A percentile compares a stretch with the other conserved stretches of the same genome.
Conservation (phyloP, 176 grass and related monocot species). For the Avena atlantica region DNA sequence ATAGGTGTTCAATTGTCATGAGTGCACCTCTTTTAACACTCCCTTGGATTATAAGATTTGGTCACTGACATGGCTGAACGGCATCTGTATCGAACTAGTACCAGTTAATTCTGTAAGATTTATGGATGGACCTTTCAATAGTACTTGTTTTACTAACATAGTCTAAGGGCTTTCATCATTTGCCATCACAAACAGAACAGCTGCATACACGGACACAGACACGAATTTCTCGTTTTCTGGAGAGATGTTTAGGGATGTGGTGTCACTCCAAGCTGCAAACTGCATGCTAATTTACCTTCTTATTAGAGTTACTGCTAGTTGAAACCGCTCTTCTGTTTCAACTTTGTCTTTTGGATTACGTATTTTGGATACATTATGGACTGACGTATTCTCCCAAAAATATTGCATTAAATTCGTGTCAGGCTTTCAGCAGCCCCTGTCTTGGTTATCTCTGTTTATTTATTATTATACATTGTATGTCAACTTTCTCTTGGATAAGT, state of each 20-base stretch:
- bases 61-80: not conserved
- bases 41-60: not conserved
- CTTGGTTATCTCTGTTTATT: not conserved
- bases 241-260: not conserved
- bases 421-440: not conserved
- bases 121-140: not conserved
- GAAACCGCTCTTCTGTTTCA: not conserved
- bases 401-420: not conserved
- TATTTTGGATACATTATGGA: not conserved
- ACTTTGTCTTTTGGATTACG: not conserved
- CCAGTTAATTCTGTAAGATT: not conserved
- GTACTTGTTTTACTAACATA: not conserved
- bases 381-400: not conserved
- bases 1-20: no score
- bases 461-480: not conserved
- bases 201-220: not conserved
- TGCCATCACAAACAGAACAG: not conserved
- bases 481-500: not conserved
- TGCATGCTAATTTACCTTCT: not conserved
- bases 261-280: not conserved
- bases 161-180: not conserved
- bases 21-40: not conserved
- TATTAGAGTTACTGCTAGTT: not conserved
- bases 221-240: not conserved
- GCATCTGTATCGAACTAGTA: not conserved